Evolutionary conservation across 73 alveolate genomes (phyloP).

Genomic region (Paramecium octaurelia): DNA sequence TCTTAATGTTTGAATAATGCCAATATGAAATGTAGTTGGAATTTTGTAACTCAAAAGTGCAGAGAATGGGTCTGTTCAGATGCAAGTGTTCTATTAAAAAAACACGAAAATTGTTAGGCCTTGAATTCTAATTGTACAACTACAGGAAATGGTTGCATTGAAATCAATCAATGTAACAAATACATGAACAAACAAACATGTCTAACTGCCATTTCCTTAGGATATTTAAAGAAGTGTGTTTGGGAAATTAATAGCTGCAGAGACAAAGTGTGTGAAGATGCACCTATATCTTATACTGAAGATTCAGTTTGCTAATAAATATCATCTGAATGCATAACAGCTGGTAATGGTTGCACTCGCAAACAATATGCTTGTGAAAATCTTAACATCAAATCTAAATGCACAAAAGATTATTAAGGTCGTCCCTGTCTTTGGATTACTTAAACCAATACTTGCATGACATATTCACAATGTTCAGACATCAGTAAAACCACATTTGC

Average conservation of each 20-base stretch:
- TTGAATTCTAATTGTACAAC: not conserved
- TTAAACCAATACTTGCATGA: not conserved
- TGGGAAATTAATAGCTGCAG: not conserved
- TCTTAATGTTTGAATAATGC: not conserved
- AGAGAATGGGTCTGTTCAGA: not conserved
- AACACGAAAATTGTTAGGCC: not conserved
- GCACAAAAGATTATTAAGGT: not conserved
- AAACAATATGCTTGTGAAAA: not conserved
- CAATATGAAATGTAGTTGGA: not conserved
- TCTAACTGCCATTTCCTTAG: not conserved
- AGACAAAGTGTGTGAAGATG: constrained; percentile 5
- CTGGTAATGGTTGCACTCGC: not conserved
- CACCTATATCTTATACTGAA: not conserved
- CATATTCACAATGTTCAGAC: not conserved
- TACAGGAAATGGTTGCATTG: not conserved
- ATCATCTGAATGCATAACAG: not conserved
- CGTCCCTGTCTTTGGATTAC: not conserved
- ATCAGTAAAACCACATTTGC: not conserved
- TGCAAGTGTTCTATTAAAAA: not conserved
- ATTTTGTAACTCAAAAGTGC: not conserved
- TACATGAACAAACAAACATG: not conserved
- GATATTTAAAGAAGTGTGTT: not conserved
- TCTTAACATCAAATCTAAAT: not conserved
- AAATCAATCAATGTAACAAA: not conserved
- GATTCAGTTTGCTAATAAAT: not conserved